Percentiles rank a stretch among this genome's conserved stretches.
phyloP scores from a whole-genome alignment of 148 eudicot genomes.

The Hydrangea macrophylla region DNA sequence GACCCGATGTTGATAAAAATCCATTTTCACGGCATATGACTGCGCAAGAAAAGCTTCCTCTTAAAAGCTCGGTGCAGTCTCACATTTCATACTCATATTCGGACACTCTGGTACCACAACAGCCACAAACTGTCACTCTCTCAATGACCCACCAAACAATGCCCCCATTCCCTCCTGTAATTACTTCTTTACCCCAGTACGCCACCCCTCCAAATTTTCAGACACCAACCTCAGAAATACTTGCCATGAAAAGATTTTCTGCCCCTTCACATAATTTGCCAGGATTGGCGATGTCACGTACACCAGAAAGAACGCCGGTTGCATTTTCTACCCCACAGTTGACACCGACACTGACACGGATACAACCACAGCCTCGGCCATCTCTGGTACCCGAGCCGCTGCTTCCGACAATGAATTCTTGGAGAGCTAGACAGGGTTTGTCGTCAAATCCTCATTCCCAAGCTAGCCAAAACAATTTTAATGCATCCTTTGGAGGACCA shows the following conservation, averaged over 20 bases:
- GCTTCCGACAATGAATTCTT: conserved; percentile 18
- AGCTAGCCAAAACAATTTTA: conserved; percentile 29
- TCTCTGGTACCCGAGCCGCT: conserved; percentile 19
- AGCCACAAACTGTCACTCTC: background rate
- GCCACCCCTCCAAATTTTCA: background rate
- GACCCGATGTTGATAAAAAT: conserved; percentile 43
- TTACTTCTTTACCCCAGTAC: conserved; percentile 4
- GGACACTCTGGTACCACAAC: conserved; percentile 7
- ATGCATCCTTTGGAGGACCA: conserved; percentile 23
- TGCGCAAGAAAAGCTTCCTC: conserved; percentile 23
- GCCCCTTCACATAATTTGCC: background rate
- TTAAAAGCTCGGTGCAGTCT: conserved; percentile 6
- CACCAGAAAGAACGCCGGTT: background rate
- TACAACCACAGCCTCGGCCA: conserved; percentile 23
- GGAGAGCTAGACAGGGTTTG: conserved; percentile 31
- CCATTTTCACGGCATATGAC: conserved; percentile 61
- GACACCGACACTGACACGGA: conserved; percentile 12
- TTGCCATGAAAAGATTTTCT: background rate
- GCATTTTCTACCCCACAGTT: conserved; percentile 8
- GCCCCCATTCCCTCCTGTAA: conserved; percentile 19
- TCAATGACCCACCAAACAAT: background rate
- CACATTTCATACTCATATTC: conserved; percentile 10
- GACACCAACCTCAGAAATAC: background rate
- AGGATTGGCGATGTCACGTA: background rate
- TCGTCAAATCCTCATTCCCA: conserved; percentile 26